Evolutionary conservation across 2,329 filamentous ascomycete species (phyloP).

Genomic region (Mariannaea elegans): DNA sequence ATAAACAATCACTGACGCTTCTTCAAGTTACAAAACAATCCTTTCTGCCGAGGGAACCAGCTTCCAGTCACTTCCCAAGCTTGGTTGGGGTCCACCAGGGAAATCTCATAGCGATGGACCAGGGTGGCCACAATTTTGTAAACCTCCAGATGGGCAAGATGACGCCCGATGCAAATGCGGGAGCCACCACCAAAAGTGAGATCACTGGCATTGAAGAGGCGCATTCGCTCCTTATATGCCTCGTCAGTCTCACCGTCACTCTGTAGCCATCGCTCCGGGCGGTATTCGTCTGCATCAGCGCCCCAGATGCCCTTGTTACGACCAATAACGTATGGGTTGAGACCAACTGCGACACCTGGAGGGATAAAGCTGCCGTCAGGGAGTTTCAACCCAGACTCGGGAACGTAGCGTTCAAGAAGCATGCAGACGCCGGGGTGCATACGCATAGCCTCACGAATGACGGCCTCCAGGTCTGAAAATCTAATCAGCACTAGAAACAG

Average conservation of each 20-base stretch:
- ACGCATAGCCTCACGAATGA: constrained; percentile 58
- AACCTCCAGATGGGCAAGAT: constrained; percentile 45
- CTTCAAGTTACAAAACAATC: constrained; percentile 17
- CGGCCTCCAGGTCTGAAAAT: constrained; percentile 49
- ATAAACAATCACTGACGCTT: not conserved
- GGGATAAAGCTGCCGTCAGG: constrained; percentile 46
- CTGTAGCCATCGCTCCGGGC: constrained; percentile 58
- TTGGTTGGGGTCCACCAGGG: constrained; percentile 37
- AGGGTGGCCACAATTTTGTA: constrained; percentile 54
- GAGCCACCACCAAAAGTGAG: constrained; percentile 46
- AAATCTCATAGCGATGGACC: constrained; percentile 52
- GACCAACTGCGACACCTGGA: constrained; percentile 49
- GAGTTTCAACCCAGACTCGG: constrained; percentile 47
- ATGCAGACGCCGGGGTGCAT: constrained; percentile 56
- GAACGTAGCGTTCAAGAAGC: constrained; percentile 56
- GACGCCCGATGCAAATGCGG: constrained; percentile 45
- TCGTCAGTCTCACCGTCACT: constrained; percentile 18
- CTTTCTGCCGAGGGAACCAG: constrained; percentile 22
- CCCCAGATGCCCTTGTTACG: constrained; percentile 54
- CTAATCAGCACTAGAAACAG: not conserved
- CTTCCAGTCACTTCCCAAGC: constrained; percentile 12
- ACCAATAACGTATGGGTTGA: constrained; percentile 51
- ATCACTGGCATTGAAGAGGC: constrained; percentile 47
- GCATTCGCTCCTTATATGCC: constrained; percentile 44
- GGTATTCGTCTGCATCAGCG: constrained; percentile 53